Evolutionary conservation across 1,139 yeast species (phyloP).

Genomic region (Taphrina wiesneri): DNA sequence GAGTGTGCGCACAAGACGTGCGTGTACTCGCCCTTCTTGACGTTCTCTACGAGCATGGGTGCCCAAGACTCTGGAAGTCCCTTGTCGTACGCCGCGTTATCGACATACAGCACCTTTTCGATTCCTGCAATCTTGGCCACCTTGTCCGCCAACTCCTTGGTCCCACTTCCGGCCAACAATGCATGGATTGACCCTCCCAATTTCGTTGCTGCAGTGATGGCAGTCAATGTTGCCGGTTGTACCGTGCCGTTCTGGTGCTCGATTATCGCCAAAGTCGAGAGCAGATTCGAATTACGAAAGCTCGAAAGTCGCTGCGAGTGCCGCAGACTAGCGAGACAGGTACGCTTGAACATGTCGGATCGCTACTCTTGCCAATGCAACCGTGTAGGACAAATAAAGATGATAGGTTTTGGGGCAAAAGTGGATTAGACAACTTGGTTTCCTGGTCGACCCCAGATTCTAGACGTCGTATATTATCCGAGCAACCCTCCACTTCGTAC

Average conservation of each 20-base stretch:
- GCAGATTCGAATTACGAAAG: neutral
- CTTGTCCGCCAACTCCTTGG: constrained; percentile 45
- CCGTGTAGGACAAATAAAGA: neutral
- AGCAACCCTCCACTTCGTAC: neutral
- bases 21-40: constrained; percentile 52
- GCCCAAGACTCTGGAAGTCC: constrained; percentile 48
- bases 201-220: constrained; percentile 49
- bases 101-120: constrained; percentile 47
- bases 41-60: constrained; percentile 49
- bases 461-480: neutral
- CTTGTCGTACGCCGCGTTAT: constrained; percentile 47
- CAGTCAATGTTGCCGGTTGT: constrained; percentile 39
- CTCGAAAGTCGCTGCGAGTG: neutral
- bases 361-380: too few species aligned
- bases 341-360: neutral
- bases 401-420: too few species aligned
- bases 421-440: neutral
- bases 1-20: constrained; percentile 82
- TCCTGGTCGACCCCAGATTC: neutral
- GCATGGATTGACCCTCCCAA: constrained; percentile 49
- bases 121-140: constrained; percentile 47
- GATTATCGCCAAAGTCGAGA: constrained; percentile 32
- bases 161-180: constrained; percentile 48
- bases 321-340: neutral
- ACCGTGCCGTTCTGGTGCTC: constrained; percentile 35